Base-by-base conservation (phyloP, 2,329 filamentous ascomycete genomes). In the Colletotrichum brevisporum region DNA sequence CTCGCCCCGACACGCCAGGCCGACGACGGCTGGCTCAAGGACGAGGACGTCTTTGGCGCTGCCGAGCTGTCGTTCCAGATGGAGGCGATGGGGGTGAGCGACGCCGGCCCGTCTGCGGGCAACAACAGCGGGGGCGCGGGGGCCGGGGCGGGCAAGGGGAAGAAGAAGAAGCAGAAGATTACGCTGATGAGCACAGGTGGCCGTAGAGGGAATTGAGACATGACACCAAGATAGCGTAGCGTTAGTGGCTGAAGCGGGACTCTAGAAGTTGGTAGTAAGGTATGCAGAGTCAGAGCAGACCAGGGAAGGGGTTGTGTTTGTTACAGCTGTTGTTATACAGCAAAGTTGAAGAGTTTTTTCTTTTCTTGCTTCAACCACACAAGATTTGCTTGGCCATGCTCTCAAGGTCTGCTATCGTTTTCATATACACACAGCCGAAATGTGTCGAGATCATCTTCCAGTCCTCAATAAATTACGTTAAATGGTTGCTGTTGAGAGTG, bases 1-100 rank as follows among this genome's bases (percentile, higher is more conserved):
- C 75, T 89, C 31, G 80, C 80, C 31, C 54, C 62, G 6, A 24
- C 39, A 4, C 45, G 66, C 27, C 77, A 85, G 3, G 70, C 80
- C 1, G 89, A 94, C 71, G 95, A 98, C 77, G 95, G 95, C 0
- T 98, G 95, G 95, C 83, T 95, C 16, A 91, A 93, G 74, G 94
- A 91, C 2, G 93, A 97, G 75, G 90, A 92, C 66, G 89, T 97
- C 65, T 78, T 97, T 16, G 83, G 80, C 1, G 82, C 83, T 4
- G 86, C 88, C 2, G 91, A 94, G 63, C 75, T 91, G 5, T 84
- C 87, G 15, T 78, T 86, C 75, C 88, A 90, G 77, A 83, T 90
- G 75, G 85, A 90, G 74, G 87, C 87, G 2, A 77, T 89, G 61
- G 78, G 85, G 21, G 70, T 85, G 56, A 78, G 84, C 51, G 66